phyloP scores from a whole-genome alignment of 306 rosid genomes.

The Cicer arietinum region DNA sequence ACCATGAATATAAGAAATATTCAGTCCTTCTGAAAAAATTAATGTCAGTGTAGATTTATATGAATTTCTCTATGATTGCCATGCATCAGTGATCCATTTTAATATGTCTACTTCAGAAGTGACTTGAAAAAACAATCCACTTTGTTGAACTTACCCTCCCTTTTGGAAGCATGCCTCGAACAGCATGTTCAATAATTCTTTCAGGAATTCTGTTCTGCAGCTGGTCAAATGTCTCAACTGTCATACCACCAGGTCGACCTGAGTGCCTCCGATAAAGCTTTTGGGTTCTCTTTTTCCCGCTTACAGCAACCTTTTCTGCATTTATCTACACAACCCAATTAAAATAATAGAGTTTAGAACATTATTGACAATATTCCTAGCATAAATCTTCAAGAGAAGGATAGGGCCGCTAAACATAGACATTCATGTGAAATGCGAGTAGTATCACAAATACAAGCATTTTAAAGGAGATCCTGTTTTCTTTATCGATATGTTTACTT shows the following conservation, averaged over 20 bases:
- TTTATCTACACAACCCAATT: constrained; percentile 65
- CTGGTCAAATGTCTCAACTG: constrained; percentile 87
- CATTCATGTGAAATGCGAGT: constrained; percentile 31
- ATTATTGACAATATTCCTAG: constrained; percentile 17
- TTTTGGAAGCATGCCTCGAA: constrained; percentile 99
- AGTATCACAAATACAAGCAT: background rate
- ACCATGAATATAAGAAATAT: background rate
- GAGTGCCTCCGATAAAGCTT: constrained; percentile 97
- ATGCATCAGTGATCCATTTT: constrained; percentile 3
- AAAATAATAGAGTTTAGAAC: constrained; percentile 5
- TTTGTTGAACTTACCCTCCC: constrained; percentile 79
- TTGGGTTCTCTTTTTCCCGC: constrained; percentile 92
- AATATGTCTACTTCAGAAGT: constrained; percentile 25
- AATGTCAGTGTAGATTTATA: constrained; percentile 28
- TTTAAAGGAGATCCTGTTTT: constrained; percentile 10
- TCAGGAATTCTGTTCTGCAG: constrained; percentile 95
- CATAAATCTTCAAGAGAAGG: constrained; percentile 19
- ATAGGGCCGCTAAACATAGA: constrained; percentile 19
- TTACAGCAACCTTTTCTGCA: constrained; percentile 95
- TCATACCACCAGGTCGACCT: constrained; percentile 99
- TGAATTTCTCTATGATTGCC: background rate
- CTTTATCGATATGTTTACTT: background rate
- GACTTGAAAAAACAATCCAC: constrained; percentile 20
- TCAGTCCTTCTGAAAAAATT: constrained; percentile 13
- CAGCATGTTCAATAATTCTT: constrained; percentile 95